Conservation (phyloP, 2,329 filamentous ascomycete genomes). For the Rhynchosporium graminicola region DNA sequence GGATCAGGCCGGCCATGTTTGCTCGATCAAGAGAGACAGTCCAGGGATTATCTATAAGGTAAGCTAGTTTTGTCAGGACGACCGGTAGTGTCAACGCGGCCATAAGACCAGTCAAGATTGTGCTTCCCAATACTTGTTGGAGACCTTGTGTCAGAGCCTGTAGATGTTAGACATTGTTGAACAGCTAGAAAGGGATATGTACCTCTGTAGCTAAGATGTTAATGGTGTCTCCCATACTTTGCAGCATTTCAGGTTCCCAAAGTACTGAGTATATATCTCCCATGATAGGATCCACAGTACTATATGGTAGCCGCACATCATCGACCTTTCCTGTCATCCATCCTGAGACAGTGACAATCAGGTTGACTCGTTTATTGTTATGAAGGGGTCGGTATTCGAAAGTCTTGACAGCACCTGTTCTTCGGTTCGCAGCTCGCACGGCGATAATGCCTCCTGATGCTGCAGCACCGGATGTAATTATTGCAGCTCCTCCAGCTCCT, state of each 20-base stretch:
- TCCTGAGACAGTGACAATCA: slow-evolving; percentile 91
- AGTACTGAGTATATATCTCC: slow-evolving; percentile 95
- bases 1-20: slow-evolving; percentile 82
- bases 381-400: slow-evolving; percentile 96
- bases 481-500: slow-evolving; percentile 86
- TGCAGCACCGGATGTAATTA: slow-evolving; percentile 89
- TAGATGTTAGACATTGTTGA: slow-evolving; percentile 34
- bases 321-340: slow-evolving; percentile 99
- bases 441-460: slow-evolving; percentile 86
- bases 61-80: slow-evolving; percentile 88
- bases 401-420: slow-evolving; percentile 89
- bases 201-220: slow-evolving; percentile 98
- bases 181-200: slow-evolving; percentile 38
- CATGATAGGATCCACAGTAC: slow-evolving; percentile 96
- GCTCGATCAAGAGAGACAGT: slow-evolving; percentile 92
- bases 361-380: slow-evolving; percentile 96
- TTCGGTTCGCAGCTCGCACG: slow-evolving; percentile 77
- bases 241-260: slow-evolving; percentile 98
- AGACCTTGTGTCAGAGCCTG: slow-evolving; percentile 93
- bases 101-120: slow-evolving; percentile 87
- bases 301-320: slow-evolving; percentile 92
- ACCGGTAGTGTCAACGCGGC: slow-evolving; percentile 89
- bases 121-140: slow-evolving; percentile 91
- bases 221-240: slow-evolving; percentile 97
- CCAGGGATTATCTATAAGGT: slow-evolving; percentile 98